A percentile compares a stretch with the other conserved stretches of the same genome.
Evolutionary conservation across 768 basidiomycete species (phyloP).

Genomic region (Gloeopeniophorella convolvens): DNA sequence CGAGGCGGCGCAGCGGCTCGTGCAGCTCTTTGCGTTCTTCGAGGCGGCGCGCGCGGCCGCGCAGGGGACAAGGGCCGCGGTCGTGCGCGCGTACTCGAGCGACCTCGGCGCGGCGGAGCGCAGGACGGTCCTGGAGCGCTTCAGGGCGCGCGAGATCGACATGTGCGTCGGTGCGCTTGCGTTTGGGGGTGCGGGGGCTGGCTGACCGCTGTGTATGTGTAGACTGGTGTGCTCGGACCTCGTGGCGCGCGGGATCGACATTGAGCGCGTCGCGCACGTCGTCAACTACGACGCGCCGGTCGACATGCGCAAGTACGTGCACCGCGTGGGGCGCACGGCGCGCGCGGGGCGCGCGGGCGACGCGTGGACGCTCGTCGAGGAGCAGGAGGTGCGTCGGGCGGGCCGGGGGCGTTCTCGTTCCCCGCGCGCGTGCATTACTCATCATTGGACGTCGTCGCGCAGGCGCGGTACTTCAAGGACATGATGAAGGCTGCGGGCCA

Average conservation of each 20-base stretch:
- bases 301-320: conserved; percentile 98
- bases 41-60: conserved; percentile 40
- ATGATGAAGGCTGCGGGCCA: conserved; percentile 18
- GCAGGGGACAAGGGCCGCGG: conserved; percentile 26
- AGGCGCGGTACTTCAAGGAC: conserved; percentile 21
- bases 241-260: conserved; percentile 92
- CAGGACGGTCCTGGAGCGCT: conserved; percentile 69
- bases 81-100: conserved; percentile 76
- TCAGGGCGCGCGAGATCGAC: conserved; percentile 74
- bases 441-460: neutral
- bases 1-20: conserved; percentile 80
- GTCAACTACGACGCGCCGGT: conserved; percentile 93
- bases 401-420: too few relatives aligned
- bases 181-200: too few relatives aligned
- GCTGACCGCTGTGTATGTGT: too few relatives aligned
- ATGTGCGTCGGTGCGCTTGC: conserved; percentile 51
- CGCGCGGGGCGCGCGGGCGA: conserved; percentile 83
- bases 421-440: neutral
- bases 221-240: conserved; percentile 97
- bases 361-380: conserved; percentile 94
- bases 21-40: conserved; percentile 76
- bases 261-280: conserved; percentile 87
- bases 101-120: conserved; percentile 73
- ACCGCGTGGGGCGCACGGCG: conserved; percentile 94
- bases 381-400: conserved; percentile 64